Percentiles rank a stretch among this genome's conserved stretches.
Conservation (phyloP, 2,329 filamentous ascomycete genomes). For the Atkinsonella texensis region DNA sequence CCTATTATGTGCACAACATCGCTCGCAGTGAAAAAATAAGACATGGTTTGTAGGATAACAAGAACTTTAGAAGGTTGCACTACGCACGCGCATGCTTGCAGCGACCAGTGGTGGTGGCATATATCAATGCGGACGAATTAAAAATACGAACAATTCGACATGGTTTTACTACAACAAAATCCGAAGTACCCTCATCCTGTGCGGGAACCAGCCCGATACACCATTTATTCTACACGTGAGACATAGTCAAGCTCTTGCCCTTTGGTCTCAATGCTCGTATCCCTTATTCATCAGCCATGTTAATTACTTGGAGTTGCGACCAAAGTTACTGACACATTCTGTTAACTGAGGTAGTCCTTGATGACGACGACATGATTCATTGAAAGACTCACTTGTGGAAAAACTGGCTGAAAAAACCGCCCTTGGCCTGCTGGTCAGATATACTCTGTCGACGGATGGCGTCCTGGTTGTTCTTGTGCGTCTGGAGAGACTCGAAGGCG, state of each 20-base stretch:
- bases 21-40: too few species aligned
- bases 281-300: neutral
- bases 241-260: neutral
- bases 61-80: too few species aligned
- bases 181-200: neutral
- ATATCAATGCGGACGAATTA: neutral
- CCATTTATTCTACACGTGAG: neutral
- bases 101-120: too few species aligned
- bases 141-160: neutral
- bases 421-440: constrained; percentile 36
- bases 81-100: too few species aligned
- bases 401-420: constrained; percentile 40
- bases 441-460: constrained; percentile 41
- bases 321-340: constrained; percentile 18
- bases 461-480: constrained; percentile 37
- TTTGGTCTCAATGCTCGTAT: neutral
- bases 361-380: neutral
- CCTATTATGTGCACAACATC: too few species aligned
- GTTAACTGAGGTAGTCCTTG: neutral
- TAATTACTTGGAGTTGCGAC: constrained; percentile 18
- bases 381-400: constrained; percentile 40
- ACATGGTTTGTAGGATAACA: too few species aligned
- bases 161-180: neutral
- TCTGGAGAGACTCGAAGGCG: constrained; percentile 37
- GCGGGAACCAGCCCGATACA: neutral